Percentiles rank a stretch among this genome's conserved stretches.
phyloP scores from a whole-genome alignment of 2,329 filamentous ascomycete genomes.

The Tolypocladium ophioglossoides region DNA sequence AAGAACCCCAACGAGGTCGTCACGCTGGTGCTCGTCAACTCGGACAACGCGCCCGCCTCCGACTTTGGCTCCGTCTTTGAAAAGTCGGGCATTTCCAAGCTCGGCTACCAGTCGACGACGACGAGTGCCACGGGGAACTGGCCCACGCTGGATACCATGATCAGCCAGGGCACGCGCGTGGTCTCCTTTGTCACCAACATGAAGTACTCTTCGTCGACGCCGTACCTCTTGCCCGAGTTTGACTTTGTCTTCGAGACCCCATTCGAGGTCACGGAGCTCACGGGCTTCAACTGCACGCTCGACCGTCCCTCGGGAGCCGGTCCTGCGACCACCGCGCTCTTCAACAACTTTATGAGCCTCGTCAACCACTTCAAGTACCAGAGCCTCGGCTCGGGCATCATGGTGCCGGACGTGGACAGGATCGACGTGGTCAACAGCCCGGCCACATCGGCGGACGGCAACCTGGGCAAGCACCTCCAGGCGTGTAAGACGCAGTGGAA shows the following conservation, averaged over 20 bases:
- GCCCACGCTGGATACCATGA: slow-evolving; percentile 64
- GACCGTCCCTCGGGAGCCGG: slow-evolving; percentile 49
- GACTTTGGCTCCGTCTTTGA: slow-evolving; percentile 46
- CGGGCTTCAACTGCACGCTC: slow-evolving; percentile 62
- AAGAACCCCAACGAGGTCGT: slow-evolving; percentile 63
- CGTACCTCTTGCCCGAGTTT: slow-evolving; percentile 56
- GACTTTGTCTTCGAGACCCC: slow-evolving; percentile 61
- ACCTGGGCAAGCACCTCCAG: slow-evolving; percentile 41
- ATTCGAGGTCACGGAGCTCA: slow-evolving; percentile 51
- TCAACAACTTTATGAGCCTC: slow-evolving; percentile 53
- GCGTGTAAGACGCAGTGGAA: slow-evolving; percentile 48
- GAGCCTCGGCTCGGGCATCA: slow-evolving; percentile 39
- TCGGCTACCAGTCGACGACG: slow-evolving; percentile 47
- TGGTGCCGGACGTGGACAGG: slow-evolving; percentile 49
- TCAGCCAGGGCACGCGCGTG: slow-evolving; percentile 51
- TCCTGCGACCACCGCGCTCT: slow-evolving; percentile 40
- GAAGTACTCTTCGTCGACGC: slow-evolving; percentile 26
- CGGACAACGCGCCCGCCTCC: slow-evolving; percentile 43
- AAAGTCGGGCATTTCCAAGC: slow-evolving; percentile 46
- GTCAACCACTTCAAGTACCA: slow-evolving; percentile 75
- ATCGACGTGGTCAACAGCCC: slow-evolving; percentile 57
- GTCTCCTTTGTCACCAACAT: slow-evolving; percentile 58
- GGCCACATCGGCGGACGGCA: slow-evolving; percentile 39
- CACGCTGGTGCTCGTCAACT: slow-evolving; percentile 64
- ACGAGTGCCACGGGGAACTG: slow-evolving; percentile 37